Evolutionary conservation across 805 yeast genomes (phyloP).

Genomic region (Starmerella vitae): DNA sequence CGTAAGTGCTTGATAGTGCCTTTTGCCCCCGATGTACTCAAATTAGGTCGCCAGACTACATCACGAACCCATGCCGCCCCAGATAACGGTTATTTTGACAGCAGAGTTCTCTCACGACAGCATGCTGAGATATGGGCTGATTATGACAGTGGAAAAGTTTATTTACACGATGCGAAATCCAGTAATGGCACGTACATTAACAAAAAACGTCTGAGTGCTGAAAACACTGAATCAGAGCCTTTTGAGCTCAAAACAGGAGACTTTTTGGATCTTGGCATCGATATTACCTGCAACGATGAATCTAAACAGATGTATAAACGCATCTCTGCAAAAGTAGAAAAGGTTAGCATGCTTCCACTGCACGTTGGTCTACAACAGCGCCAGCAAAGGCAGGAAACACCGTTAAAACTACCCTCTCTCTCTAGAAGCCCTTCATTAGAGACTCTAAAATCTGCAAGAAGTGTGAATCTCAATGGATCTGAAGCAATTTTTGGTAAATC

Average conservation of each 20-base stretch:
- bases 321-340: conserved; percentile 71
- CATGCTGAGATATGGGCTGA: conserved; percentile 86
- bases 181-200: conserved; percentile 93
- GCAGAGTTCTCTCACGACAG: conserved; percentile 79
- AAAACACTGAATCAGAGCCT: conserved; percentile 37
- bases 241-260: conserved; percentile 66
- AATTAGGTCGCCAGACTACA: conserved; percentile 74
- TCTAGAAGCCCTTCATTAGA: conserved; percentile 15
- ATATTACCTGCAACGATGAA: conserved; percentile 39
- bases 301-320: conserved; percentile 61
- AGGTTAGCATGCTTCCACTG: conserved; percentile 45
- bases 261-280: conserved; percentile 84
- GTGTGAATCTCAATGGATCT: conserved; percentile 1
- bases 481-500: conserved; percentile 27
- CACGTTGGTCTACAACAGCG: conserved; percentile 17
- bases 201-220: conserved; percentile 50
- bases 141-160: conserved; percentile 46
- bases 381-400: neutral
- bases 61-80: conserved; percentile 41
- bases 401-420: conserved; percentile 2
- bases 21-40: conserved; percentile 63
- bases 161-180: conserved; percentile 72
- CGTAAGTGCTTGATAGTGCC: conserved; percentile 72
- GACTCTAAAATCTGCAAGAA: conserved; percentile 8
- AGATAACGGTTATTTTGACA: conserved; percentile 86